Percentiles rank a stretch among this genome's conserved stretches.
Evolutionary conservation across 116 monocot genomes (phyloP).

Genomic region (Papilionanthe hybrid): DNA sequence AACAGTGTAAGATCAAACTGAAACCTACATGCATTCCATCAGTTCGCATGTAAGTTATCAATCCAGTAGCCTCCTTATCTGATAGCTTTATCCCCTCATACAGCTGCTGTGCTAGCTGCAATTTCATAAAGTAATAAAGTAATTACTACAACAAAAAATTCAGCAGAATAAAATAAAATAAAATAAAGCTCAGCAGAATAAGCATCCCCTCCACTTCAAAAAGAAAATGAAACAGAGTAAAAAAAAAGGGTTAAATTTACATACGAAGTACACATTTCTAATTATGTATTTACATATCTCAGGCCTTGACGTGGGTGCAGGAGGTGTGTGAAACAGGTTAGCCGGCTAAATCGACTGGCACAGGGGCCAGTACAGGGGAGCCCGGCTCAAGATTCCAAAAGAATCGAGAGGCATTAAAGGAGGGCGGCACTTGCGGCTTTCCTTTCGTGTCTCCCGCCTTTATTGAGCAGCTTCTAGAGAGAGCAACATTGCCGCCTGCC

Average conservation of each 20-base stretch:
- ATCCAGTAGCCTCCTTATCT: conserved; percentile 70
- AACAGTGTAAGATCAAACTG: conserved; percentile 10
- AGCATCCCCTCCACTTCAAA: neutral
- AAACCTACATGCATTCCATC: conserved; percentile 88
- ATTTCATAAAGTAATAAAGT: neutral
- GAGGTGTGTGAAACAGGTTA: no score
- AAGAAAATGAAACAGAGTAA: conserved; percentile 6
- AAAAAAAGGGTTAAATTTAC: neutral
- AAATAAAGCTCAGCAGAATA: neutral
- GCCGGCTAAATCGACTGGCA: no score
- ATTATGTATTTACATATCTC: no score
- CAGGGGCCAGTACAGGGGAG: no score
- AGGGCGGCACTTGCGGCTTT: no score
- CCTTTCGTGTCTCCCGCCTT: no score
- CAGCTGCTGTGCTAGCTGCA: conserved; percentile 88
- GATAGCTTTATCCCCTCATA: conserved; percentile 93
- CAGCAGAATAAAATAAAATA: conserved; percentile 6
- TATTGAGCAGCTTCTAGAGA: no score
- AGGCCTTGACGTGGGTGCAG: no score
- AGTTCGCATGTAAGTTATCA: conserved; percentile 97
- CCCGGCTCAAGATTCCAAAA: no score
- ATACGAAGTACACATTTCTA: no score
- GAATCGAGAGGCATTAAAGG: no score
- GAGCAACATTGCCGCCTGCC: no score
- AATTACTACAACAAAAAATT: neutral